These are phyloP conservation scores for Cryptosporidium meleagridis DNA, from an alignment of 169 alveolate genomes.

Conservation along the genomic window DNA sequence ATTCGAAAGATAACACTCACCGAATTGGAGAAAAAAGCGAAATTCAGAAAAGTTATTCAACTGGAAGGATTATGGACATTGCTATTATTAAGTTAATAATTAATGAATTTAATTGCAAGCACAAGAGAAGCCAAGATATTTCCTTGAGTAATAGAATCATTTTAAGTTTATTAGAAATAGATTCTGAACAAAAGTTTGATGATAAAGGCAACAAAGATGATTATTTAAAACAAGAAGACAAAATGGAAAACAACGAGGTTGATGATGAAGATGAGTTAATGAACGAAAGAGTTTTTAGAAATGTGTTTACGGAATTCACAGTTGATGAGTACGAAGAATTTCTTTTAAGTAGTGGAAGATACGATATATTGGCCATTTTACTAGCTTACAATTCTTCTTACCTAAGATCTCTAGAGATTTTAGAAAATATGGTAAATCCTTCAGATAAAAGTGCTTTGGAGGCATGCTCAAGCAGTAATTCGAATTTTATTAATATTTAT, in stretches of 20 bases:
- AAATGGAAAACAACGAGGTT: background rate
- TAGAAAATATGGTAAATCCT: slow-evolving; percentile 37
- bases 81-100: slow-evolving; percentile 42
- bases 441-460: background rate
- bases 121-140: background rate
- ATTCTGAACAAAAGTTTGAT: background rate
- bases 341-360: slow-evolving; percentile 8
- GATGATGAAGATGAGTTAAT: background rate
- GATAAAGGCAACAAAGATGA: background rate
- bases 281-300: background rate
- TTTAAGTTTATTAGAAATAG: background rate
- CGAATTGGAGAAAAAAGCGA: background rate
- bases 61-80: slow-evolving; percentile 56
- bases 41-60: background rate
- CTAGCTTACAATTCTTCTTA: slow-evolving; percentile 30
- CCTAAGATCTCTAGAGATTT: slow-evolving; percentile 43
- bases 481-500: slow-evolving; percentile 30
- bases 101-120: slow-evolving; percentile 14
- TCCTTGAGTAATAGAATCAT: slow-evolving; percentile 6
- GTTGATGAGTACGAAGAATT: slow-evolving; percentile 51
- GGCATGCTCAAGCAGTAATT: background rate
- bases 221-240: background rate
- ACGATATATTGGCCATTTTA: slow-evolving; percentile 47
- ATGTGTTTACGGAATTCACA: slow-evolving; percentile 25
- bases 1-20: background rate